Conservation (phyloP, 345 rosid species). For the Citrus inodora region DNA sequence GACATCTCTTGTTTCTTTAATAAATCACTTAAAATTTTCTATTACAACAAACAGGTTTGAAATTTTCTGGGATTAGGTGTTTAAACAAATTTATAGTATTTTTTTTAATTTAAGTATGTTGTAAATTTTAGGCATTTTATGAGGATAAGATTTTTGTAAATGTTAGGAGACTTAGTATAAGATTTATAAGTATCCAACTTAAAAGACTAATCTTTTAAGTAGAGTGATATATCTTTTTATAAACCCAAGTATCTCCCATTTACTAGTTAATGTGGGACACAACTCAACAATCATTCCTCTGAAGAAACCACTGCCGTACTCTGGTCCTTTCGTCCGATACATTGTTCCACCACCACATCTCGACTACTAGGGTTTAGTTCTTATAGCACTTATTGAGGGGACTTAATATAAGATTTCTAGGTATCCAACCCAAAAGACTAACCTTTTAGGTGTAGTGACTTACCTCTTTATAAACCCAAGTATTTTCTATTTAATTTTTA, state of each 20-base stretch:
- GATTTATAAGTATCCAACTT: accelerated
- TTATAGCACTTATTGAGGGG: accelerated
- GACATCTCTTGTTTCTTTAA: not conserved
- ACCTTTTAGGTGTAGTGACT: accelerated
- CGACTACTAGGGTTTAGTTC: accelerated
- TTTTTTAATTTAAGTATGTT: no score
- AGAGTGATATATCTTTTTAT: accelerated
- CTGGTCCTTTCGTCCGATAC: no score
- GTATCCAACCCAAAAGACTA: accelerated
- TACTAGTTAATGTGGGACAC: accelerated
- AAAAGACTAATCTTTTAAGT: accelerated
- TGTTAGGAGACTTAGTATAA: no score
- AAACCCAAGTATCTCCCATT: accelerated
- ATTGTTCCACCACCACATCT: no score
- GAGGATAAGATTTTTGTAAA: no score
- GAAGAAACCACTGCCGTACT: accelerated
- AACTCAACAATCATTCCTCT: no score
- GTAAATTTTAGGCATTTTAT: no score
- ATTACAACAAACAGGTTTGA: not conserved
- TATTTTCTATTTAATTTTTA: accelerated
- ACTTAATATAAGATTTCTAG: no score
- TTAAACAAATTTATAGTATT: not conserved
- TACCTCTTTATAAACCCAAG: accelerated
- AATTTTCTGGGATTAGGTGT: not conserved
- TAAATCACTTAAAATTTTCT: not conserved